Evolutionary conservation across 176 grass and related monocot species (phyloP), one percentile per base, ranked within the genome.

Genomic region (barley (Hordeum vulgare)): DNA sequence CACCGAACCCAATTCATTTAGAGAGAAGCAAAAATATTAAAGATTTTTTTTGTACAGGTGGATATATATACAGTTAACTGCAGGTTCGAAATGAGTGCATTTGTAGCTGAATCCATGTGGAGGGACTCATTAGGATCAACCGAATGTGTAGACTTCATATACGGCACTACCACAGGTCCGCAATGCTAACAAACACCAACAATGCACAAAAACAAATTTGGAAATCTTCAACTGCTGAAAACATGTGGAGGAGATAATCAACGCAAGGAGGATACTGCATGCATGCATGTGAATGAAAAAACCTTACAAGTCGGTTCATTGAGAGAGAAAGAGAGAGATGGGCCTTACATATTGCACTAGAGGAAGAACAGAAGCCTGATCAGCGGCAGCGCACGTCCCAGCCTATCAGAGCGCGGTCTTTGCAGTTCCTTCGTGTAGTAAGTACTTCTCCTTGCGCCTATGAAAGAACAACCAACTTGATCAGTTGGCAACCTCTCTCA

Each of bases 391-490:
- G 83, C 58, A 44, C 29, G 28, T 41, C 59, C 20, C 74, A 71
- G 71, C 10, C 65, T 61, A 80, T 77, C 61, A 54, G 33, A 72
- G 78, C 60, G 53, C 24, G 54, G 41, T 24, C 11, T 56, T 56
- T 56, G 51, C 51, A 56, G 51, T 9, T 56, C 20, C 51, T 56
- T 56, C 18, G 51, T 56, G 51, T 9, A 56, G 29, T 27, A 9
- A 1, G 58, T 44, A 35, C 23, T 41, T 41, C 4, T 39, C 23
- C n/a, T 9, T 83, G 44, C 58, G 28, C 56, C 34, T 64, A 42
- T 3, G 11, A 15, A 40, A 86, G 85, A 90, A 36, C 31, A 90
- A 36, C 31, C 49, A 84, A 85, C 85, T 86, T 61, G 23, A 83
- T 44, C 59, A 77, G 33, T 80, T 25, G 73, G 37, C 58, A 47